Evolutionary conservation across 208 protist species (phyloP).

Genomic region (Vickermania ingenoplastis): DNA sequence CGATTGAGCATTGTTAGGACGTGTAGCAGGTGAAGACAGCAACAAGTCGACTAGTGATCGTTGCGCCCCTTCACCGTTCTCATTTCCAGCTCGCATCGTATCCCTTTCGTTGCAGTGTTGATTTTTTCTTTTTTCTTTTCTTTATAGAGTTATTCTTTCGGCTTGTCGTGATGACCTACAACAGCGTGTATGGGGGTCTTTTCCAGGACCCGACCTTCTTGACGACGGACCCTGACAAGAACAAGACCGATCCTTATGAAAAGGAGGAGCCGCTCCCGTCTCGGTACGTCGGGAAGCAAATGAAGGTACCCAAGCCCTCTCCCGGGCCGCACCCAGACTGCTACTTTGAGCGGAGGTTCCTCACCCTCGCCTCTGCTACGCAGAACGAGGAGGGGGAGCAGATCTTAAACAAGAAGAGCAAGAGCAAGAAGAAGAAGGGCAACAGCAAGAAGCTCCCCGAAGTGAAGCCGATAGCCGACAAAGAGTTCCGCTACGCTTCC

Average conservation of each 20-base stretch:
- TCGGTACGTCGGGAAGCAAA: slow-evolving; percentile 66
- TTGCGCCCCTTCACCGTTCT: no score
- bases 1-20: no score
- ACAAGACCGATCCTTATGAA: slow-evolving; percentile 71
- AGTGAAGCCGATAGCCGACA: slow-evolving; percentile 37
- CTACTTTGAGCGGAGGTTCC: slow-evolving; percentile 66
- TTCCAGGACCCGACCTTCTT: slow-evolving; percentile 79
- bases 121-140: no score
- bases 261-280: slow-evolving; percentile 75
- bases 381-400: slow-evolving; percentile 51
- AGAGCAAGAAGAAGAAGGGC: slow-evolving; percentile 12
- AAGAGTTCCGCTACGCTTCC: slow-evolving; percentile 63
- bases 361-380: slow-evolving; percentile 65
- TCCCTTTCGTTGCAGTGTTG: no score
- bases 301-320: slow-evolving; percentile 29
- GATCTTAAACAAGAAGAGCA: slow-evolving; percentile 12
- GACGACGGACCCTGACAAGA: slow-evolving; percentile 48
- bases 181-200: slow-evolving; percentile 76
- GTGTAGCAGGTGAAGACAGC: no score
- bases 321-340: slow-evolving; percentile 39
- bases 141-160: neutral
- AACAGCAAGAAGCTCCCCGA: slow-evolving; percentile 13
- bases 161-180: slow-evolving; percentile 36
- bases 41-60: no score
- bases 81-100: no score